A percentile compares a stretch with the other conserved stretches of the same genome.
Conservation (phyloP, 768 basidiomycete genomes). For the Cystobasidium ongulense region DNA sequence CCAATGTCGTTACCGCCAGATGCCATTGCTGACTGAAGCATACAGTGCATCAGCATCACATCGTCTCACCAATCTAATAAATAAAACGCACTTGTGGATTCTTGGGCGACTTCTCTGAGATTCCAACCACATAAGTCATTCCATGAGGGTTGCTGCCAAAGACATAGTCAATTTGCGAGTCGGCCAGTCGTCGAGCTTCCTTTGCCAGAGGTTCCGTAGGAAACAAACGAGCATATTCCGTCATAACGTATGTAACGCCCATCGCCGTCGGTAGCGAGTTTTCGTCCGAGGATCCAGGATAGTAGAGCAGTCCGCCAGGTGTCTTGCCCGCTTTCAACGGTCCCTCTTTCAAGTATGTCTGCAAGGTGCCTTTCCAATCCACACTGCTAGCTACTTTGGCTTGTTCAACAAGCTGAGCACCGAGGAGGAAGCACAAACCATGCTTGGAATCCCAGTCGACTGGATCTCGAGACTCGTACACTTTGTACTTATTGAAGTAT, state of each 20-base stretch:
- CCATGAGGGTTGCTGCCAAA: constrained; percentile 86
- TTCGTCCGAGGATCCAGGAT: constrained; percentile 50
- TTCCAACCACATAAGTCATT: constrained; percentile 81
- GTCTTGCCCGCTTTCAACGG: constrained; percentile 15
- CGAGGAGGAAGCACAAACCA: constrained; percentile 10
- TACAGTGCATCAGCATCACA: background rate
- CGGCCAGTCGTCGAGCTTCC: background rate
- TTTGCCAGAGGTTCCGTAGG: background rate
- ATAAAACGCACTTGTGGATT: constrained; percentile 59
- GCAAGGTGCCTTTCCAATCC: constrained; percentile 13
- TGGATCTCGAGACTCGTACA: constrained; percentile 16
- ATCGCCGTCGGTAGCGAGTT: constrained; percentile 8
- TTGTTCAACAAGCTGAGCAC: constrained; percentile 22
- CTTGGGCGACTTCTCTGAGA: constrained; percentile 77
- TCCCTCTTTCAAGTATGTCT: constrained; percentile 1
- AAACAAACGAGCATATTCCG: constrained; percentile 23
- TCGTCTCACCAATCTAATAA: background rate
- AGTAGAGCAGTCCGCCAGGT: constrained; percentile 66
- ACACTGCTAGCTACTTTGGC: background rate
- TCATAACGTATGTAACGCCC: constrained; percentile 11
- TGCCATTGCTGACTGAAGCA: constrained; percentile 60
- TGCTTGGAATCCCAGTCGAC: constrained; percentile 30
- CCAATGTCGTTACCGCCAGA: constrained; percentile 67
- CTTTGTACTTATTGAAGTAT: constrained; percentile 21
- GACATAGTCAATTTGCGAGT: constrained; percentile 64